Evolutionary conservation across 1,284 basidiomycete species (phyloP), one percentile per base, ranked within the genome.

Genomic region (Ceratobasidium papillatum): DNA sequence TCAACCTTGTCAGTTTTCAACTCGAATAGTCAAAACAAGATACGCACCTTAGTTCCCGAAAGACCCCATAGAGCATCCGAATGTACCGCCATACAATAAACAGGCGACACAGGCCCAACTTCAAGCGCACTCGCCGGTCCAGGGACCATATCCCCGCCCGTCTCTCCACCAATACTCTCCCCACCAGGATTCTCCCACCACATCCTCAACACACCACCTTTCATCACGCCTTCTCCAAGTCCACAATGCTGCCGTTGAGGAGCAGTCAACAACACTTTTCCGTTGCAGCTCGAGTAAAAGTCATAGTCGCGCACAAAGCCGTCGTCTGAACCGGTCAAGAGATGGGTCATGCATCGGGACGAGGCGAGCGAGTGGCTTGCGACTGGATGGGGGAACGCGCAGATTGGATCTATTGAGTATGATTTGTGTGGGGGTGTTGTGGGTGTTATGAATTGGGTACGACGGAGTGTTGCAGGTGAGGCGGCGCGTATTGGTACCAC

Each of bases 271-370:
- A 95, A 91, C 47, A 90, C 90, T 79, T 93, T 93, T 74, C 94
- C 91, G 80, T 98, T 98, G 66, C 95, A 91, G 58, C 93, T 91
- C 30, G 91, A 83, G 82, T 94, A 96, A 68, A 97, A 89, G 82
- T 99, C 96, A 84, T 98, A 98, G 82, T 94, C 90, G 51, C 96
- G 90, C 58, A 99, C 91, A 79, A 95, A 96, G 11, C 96, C 96
- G 82, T 99, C 96, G 76, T 96, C 91, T 11, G 94, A 94, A 49
- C 96, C 96, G 3, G 95, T 95, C 59, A 98, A 83, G 14, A 98
- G 85, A 80, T 96, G 94, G 32, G 92, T 90, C 86, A 95, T 90
- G 82, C 96, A 98, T n/a, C 88, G 83, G 0, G 94, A 94, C 3
- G 93, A 86, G 1, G 95, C 91, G 27, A 98, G 88, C 14, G 93